Percentiles rank a stretch among this genome's conserved stretches.
Evolutionary conservation across 129 eudicot genomes (phyloP).

Genomic region (Calendula officinalis): DNA sequence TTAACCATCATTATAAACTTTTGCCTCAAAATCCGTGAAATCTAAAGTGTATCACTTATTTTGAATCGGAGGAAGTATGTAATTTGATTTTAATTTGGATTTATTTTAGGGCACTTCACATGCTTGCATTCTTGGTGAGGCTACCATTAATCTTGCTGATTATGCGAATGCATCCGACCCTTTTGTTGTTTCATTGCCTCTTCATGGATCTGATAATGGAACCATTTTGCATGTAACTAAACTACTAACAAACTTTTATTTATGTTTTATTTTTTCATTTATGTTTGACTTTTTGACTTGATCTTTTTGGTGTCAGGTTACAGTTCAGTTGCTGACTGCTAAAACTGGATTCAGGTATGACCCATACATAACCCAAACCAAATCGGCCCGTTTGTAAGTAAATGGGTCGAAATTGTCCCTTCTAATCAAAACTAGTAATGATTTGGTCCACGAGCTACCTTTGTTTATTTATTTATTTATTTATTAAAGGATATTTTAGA

Average conservation of each 20-base stretch:
- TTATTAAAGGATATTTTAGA: neutral
- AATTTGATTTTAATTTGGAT: neutral
- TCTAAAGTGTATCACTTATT: too few relatives aligned
- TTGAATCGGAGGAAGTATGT: too few relatives aligned
- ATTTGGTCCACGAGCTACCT: neutral
- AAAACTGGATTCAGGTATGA: constrained; percentile 92
- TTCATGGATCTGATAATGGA: constrained; percentile 76
- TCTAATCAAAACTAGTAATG: constrained; percentile 4
- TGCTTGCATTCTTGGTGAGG: constrained; percentile 86
- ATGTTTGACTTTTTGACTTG: constrained; percentile 13
- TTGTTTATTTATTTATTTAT: neutral
- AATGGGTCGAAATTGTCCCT: too few relatives aligned
- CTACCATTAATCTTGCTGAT: constrained; percentile 85
- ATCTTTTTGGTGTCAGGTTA: constrained; percentile 59
- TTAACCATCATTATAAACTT: too few relatives aligned
- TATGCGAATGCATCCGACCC: constrained; percentile 84
- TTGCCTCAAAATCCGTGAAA: too few relatives aligned
- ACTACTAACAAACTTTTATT: neutral
- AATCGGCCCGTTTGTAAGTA: too few relatives aligned
- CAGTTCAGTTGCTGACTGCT: constrained; percentile 86
- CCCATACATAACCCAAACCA: neutral
- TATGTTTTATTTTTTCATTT: neutral
- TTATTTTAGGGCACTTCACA: constrained; percentile 77
- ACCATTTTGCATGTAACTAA: constrained; percentile 73
- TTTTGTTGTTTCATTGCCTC: constrained; percentile 64